Conservation (phyloP, 2,329 filamentous ascomycete genomes). For the Alternaria sp. region DNA sequence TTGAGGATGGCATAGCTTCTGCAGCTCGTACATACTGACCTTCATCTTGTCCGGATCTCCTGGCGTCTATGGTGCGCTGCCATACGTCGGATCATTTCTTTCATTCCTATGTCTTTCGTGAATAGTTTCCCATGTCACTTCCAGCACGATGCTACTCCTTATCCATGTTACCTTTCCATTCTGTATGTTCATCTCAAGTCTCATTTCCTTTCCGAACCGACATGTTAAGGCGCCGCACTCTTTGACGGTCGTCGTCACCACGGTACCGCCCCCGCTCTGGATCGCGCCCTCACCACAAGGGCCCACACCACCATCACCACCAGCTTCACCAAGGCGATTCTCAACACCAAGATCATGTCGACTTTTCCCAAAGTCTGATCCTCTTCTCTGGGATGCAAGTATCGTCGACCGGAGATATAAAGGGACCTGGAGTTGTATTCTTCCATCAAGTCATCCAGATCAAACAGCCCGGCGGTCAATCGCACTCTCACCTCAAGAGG, state of each 20-base stretch:
- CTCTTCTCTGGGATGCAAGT: no score
- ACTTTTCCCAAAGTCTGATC: not conserved
- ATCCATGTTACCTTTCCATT: not conserved
- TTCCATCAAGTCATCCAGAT: conserved; percentile 6
- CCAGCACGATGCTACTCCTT: no score
- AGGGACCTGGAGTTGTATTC: not conserved
- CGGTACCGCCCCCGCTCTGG: not conserved
- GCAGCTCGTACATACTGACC: no score
- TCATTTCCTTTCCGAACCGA: not conserved
- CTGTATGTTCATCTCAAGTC: not conserved
- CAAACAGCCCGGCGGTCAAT: not conserved
- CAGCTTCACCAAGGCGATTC: not conserved
- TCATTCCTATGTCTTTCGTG: no score
- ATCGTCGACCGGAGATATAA: not conserved
- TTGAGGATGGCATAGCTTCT: not conserved
- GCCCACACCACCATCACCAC: not conserved
- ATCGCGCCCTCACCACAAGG: not conserved
- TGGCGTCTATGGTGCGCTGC: not conserved
- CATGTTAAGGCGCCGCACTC: not conserved
- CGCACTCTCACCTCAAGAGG: not conserved
- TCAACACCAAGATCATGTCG: not conserved
- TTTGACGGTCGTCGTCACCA: not conserved
- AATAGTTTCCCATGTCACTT: not conserved
- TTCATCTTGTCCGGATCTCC: not conserved
- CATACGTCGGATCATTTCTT: not conserved